Percentiles rank a stretch among this genome's conserved stretches.
Evolutionary conservation across 495 filamentous ascomycete species (phyloP).

Genomic region (Penicillium salamii): DNA sequence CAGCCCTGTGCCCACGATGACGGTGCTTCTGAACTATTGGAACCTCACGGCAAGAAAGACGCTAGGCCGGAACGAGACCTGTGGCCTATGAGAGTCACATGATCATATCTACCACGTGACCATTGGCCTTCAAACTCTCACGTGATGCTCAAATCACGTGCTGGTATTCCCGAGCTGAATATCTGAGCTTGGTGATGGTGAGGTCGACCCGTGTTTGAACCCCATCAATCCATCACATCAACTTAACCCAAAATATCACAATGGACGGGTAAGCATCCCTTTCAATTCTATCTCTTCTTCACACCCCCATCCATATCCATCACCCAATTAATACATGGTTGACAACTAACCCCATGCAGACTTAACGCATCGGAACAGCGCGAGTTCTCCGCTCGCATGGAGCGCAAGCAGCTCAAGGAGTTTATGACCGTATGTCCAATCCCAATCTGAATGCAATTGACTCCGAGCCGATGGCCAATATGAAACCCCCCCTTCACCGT

Average conservation of each 20-base stretch:
- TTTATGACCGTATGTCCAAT: slow-evolving; percentile 79
- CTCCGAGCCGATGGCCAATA: background rate
- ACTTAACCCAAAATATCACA: slow-evolving; percentile 16
- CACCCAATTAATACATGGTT: background rate
- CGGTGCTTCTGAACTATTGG: no score
- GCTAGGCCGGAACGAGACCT: no score
- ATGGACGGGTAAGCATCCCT: slow-evolving; percentile 43
- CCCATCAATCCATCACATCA: slow-evolving; percentile 12
- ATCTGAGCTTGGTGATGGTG: slow-evolving; percentile 28
- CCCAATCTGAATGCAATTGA: background rate
- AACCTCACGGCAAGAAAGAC: no score
- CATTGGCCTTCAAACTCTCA: no score
- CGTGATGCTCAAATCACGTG: slow-evolving; percentile 13
- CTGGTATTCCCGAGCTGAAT: slow-evolving; percentile 7
- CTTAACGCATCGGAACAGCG: slow-evolving; percentile 83
- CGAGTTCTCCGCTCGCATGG: slow-evolving; percentile 87
- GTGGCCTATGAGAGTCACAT: no score
- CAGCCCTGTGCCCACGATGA: no score
- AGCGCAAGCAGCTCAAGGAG: slow-evolving; percentile 96
- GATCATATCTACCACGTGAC: no score
- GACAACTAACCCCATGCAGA: slow-evolving; percentile 16
- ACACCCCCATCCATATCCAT: background rate
- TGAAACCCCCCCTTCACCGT: background rate
- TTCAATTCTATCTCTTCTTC: background rate
- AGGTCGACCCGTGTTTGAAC: slow-evolving; percentile 6